Percentiles rank a stretch among this genome's conserved stretches.
phyloP scores from a whole-genome alignment of 1,284 basidiomycete species.

The Mycosarcoma mackinlayi region DNA sequence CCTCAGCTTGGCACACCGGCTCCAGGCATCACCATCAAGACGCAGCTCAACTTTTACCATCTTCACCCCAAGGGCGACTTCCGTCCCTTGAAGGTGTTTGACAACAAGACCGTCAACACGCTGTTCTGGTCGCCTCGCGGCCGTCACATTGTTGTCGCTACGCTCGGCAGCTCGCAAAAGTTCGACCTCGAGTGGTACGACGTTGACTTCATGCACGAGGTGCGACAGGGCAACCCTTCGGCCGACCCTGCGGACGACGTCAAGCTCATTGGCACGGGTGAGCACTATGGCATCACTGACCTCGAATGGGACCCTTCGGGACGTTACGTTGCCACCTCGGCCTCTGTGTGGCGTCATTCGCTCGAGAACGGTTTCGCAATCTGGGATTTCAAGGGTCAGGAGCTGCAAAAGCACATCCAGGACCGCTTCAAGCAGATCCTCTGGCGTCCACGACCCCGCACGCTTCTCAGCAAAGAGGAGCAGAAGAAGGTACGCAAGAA shows the following conservation, averaged over 20 bases:
- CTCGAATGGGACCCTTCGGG: conserved; percentile 99
- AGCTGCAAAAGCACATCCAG: conserved; percentile 85
- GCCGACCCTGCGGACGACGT: conserved; percentile 81
- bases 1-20: conserved; percentile 88
- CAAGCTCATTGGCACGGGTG: conserved; percentile 83
- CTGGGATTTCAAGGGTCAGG: conserved; percentile 97
- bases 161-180: conserved; percentile 92
- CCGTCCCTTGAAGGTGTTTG: conserved; percentile 83
- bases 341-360: conserved; percentile 93
- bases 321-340: conserved; percentile 90
- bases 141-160: conserved; percentile 93
- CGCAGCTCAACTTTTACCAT: conserved; percentile 95
- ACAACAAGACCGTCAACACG: conserved; percentile 89
- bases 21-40: conserved; percentile 92
- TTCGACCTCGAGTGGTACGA: conserved; percentile 99
- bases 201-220: conserved; percentile 85
- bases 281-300: conserved; percentile 98
- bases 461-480: conserved; percentile 86
- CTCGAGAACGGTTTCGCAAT: conserved; percentile 96
- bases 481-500: conserved; percentile 89
- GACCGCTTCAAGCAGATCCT: conserved; percentile 99
- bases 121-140: conserved; percentile 98
- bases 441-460: conserved; percentile 93
- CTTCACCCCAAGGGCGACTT: conserved; percentile 97
- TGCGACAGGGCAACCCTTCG: conserved; percentile 72